Conservation (phyloP, 2,329 filamentous ascomycete genomes). For the Clonostachys chloroleuca region DNA sequence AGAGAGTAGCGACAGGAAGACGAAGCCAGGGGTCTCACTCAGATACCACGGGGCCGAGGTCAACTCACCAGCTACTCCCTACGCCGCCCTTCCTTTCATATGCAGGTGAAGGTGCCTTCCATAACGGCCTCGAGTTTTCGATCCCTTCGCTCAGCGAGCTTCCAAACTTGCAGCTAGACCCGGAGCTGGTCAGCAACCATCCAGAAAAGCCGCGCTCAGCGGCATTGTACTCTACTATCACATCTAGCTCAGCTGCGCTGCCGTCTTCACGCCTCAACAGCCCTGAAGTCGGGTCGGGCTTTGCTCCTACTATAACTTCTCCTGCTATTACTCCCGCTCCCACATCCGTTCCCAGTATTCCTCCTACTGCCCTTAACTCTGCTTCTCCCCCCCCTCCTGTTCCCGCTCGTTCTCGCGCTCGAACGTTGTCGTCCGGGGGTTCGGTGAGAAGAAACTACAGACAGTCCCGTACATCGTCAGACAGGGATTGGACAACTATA, state of each 20-base stretch:
- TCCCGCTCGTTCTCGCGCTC: too few relatives aligned
- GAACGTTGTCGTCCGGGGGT: background rate
- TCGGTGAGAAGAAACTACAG: background rate
- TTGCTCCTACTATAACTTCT: too few relatives aligned
- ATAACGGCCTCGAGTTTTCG: conserved; percentile 16
- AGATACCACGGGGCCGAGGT: conserved; percentile 17
- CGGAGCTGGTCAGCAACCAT: background rate
- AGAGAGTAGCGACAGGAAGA: conserved; percentile 12
- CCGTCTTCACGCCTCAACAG: conserved; percentile 2
- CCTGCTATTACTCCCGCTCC: background rate
- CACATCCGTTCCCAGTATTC: background rate
- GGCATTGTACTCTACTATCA: conserved; percentile 18
- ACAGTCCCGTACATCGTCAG: conserved; percentile 6
- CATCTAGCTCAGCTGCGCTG: conserved; percentile 25
- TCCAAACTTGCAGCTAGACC: conserved; percentile 7
- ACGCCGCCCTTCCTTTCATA: conserved; percentile 18
- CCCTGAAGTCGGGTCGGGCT: too few relatives aligned
- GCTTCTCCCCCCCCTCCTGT: background rate
- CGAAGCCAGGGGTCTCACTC: conserved; percentile 18
- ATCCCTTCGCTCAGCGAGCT: conserved; percentile 19
- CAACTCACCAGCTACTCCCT: conserved; percentile 22
- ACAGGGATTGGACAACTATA: conserved; percentile 3
- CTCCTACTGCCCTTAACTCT: background rate
- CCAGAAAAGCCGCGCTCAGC: conserved; percentile 2
- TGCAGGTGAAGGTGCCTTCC: conserved; percentile 14